Evolutionary conservation across 2,329 filamentous ascomycete species (phyloP).

Genomic region (Xylariaceae sp.): DNA sequence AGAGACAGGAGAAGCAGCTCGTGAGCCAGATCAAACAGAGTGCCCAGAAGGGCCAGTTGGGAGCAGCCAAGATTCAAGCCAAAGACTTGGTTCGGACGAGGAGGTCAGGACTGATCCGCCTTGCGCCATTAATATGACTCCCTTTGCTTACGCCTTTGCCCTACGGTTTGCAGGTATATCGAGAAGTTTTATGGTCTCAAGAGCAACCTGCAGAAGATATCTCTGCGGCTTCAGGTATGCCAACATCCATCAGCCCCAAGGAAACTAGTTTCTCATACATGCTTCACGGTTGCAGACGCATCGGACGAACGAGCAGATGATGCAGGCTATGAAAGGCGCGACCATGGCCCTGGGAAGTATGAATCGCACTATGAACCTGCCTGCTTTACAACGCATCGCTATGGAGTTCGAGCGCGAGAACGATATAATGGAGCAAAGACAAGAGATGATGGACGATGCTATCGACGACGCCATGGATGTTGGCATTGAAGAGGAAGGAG

Average conservation of each 20-base stretch:
- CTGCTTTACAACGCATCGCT: slow-evolving; percentile 88
- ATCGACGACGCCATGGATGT: slow-evolving; percentile 95
- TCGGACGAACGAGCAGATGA: slow-evolving; percentile 98
- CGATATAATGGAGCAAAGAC: slow-evolving; percentile 97
- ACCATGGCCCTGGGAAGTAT: slow-evolving; percentile 90
- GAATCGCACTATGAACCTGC: slow-evolving; percentile 97
- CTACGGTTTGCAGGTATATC: slow-evolving; percentile 60
- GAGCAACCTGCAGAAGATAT: slow-evolving; percentile 94
- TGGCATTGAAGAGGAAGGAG: slow-evolving; percentile 85
- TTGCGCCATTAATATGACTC: not conserved
- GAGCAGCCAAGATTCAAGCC: slow-evolving; percentile 96
- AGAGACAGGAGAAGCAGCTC: slow-evolving; percentile 98
- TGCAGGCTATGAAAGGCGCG: slow-evolving; percentile 98
- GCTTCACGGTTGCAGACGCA: slow-evolving; percentile 62
- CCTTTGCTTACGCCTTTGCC: not conserved
- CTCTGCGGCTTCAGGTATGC: slow-evolving; percentile 80
- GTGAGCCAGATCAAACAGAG: slow-evolving; percentile 96
- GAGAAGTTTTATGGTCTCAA: slow-evolving; percentile 99
- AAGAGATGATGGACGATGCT: slow-evolving; percentile 99
- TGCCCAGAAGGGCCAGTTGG: slow-evolving; percentile 96
- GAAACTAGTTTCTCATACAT: slow-evolving; percentile 1
- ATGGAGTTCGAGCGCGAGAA: slow-evolving; percentile 99
- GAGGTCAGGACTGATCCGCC: slow-evolving; percentile 45
- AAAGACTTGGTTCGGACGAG: slow-evolving; percentile 93
- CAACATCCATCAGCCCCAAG: slow-evolving; percentile 17